These are phyloP conservation scores for Solanum tarapatanum DNA, from an alignment of 257 asterid genomes.

Conservation along the genomic window DNA sequence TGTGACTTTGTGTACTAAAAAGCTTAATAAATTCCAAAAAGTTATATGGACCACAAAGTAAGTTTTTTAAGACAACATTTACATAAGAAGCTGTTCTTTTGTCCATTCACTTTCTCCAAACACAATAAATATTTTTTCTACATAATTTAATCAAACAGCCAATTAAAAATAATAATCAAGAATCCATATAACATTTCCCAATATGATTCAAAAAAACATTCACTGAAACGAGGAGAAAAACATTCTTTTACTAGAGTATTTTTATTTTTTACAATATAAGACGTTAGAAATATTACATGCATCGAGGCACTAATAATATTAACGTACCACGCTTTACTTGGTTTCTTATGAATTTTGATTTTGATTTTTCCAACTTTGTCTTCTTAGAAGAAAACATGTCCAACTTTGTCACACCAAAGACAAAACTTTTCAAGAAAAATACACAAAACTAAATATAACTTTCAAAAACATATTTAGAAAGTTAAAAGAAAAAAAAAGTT, in stretches of 20 bases:
- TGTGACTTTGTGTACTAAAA: slow-evolving; percentile 1
- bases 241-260: slow-evolving; percentile 30
- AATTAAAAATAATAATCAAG: background rate
- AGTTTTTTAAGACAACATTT: background rate
- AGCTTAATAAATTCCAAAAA: background rate
- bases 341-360: background rate
- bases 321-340: slow-evolving; percentile 14
- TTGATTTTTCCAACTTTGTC: slow-evolving; percentile 5
- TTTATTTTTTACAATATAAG: slow-evolving; percentile 9
- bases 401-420: background rate
- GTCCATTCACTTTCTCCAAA: slow-evolving; percentile 5
- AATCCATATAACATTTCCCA: background rate
- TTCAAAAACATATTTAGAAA: background rate
- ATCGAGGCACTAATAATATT: slow-evolving; percentile 18
- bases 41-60: background rate
- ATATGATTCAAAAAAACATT: slow-evolving; percentile 13
- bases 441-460: background rate
- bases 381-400: background rate
- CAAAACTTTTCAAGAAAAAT: background rate
- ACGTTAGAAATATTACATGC: slow-evolving; percentile 22
- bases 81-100: slow-evolving; percentile 1
- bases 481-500: background rate
- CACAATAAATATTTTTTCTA: background rate
- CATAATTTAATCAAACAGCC: background rate
- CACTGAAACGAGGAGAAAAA: slow-evolving; percentile 25